A percentile compares a stretch with the other conserved stretches of the same genome.
Evolutionary conservation across 2,329 filamentous ascomycete species (phyloP).

Genomic region (Pseudogymnoascus sp.): DNA sequence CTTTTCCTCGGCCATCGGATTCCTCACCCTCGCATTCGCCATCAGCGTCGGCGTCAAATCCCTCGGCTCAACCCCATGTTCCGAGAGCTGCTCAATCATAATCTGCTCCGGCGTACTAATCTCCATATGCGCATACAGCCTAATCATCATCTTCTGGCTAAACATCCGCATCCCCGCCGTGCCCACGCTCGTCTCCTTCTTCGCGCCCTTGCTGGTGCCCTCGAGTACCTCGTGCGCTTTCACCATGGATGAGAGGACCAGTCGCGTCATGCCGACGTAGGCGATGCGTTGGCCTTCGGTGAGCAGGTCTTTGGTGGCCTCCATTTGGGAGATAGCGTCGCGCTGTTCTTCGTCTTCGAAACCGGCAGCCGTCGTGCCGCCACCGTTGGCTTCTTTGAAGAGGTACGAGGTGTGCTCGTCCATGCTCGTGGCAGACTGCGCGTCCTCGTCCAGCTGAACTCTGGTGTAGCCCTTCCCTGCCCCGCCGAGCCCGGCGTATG

Average conservation of each 20-base stretch:
- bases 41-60: constrained; percentile 83
- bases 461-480: constrained; percentile 93
- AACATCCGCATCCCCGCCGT: constrained; percentile 85
- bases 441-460: constrained; percentile 92
- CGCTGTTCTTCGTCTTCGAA: constrained; percentile 71
- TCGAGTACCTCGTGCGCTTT: constrained; percentile 58
- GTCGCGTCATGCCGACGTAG: constrained; percentile 81
- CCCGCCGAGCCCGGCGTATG: constrained; percentile 72
- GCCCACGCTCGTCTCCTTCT: constrained; percentile 62
- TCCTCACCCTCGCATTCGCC: constrained; percentile 86
- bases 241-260: constrained; percentile 73
- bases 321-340: constrained; percentile 81
- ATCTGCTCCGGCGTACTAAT: constrained; percentile 85
- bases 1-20: constrained; percentile 67
- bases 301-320: constrained; percentile 89
- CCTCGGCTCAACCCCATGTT: constrained; percentile 77
- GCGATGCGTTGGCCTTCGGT: constrained; percentile 94
- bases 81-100: constrained; percentile 95
- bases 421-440: constrained; percentile 86
- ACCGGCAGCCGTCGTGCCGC: constrained; percentile 50
- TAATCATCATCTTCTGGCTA: constrained; percentile 97
- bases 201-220: constrained; percentile 51
- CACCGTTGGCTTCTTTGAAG: constrained; percentile 67
- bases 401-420: constrained; percentile 96
- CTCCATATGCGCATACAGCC: constrained; percentile 93